Percentiles rank a stretch among this genome's conserved stretches.
Evolutionary conservation across 208 protist species (phyloP).

Genomic region (Naegleria lovaniensis): DNA sequence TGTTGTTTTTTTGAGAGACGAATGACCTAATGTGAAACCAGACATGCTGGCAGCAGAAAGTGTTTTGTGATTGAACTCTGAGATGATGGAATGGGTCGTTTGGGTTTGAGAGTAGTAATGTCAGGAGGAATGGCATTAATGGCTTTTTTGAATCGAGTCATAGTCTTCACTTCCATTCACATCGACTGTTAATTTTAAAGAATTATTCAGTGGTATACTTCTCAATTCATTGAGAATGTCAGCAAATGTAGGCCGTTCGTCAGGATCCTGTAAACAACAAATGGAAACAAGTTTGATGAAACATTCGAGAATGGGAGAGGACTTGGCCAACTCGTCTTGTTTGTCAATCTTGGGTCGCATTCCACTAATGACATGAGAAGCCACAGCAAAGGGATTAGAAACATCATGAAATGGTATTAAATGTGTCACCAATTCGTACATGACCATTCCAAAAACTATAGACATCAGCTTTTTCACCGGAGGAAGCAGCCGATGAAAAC

Average conservation of each 20-base stretch:
- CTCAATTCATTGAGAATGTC: background rate
- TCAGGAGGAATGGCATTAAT: background rate
- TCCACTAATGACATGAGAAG: background rate
- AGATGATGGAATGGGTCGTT: background rate
- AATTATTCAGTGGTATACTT: background rate
- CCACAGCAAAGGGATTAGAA: background rate
- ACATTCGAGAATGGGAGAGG: background rate
- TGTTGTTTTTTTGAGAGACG: background rate
- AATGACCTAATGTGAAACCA: background rate
- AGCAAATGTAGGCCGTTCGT: background rate
- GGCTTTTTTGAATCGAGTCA: background rate
- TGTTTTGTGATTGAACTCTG: background rate
- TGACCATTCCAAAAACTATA: background rate
- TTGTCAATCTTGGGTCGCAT: background rate
- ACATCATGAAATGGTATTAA: background rate
- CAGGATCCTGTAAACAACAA: background rate
- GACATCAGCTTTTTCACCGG: background rate
- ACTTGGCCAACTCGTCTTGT: background rate
- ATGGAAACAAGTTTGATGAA: background rate
- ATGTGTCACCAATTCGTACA: background rate
- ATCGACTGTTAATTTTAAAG: background rate
- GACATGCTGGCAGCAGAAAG: background rate
- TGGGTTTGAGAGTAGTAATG: background rate
- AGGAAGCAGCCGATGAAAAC: background rate
- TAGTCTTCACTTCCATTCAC: background rate